These are phyloP conservation scores for Phanerochaete carnosa DNA, from an alignment of 768 basidiomycete genomes.

Conservation along the genomic window DNA sequence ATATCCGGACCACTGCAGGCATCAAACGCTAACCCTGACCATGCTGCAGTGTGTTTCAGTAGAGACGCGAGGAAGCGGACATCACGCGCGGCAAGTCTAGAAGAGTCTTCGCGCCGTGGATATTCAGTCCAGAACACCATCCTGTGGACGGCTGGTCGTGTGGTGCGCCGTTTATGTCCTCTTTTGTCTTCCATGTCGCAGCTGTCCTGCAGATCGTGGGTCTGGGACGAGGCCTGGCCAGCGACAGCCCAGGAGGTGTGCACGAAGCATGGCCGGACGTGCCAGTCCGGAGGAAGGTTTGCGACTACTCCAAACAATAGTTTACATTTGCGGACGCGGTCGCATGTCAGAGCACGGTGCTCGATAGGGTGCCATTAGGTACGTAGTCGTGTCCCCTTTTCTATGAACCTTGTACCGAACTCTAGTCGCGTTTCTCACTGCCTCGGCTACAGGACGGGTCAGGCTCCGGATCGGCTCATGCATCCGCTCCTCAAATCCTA, in stretches of 20 bases:
- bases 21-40: background rate
- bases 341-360: background rate
- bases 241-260: too few relatives aligned
- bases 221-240: too few relatives aligned
- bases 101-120: too few relatives aligned
- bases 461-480: background rate
- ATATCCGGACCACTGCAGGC: too few relatives aligned
- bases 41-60: background rate
- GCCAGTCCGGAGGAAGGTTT: background rate
- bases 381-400: background rate
- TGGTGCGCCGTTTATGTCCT: too few relatives aligned
- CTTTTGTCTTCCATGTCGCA: too few relatives aligned
- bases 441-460: background rate
- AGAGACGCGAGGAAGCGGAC: too few relatives aligned
- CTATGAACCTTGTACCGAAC: background rate
- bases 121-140: background rate
- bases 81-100: too few relatives aligned
- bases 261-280: too few relatives aligned
- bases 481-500: background rate
- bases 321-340: background rate
- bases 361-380: background rate
- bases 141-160: background rate
- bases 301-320: too few relatives aligned
- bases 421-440: background rate
- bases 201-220: too few relatives aligned